Evolutionary conservation across 1,284 basidiomycete genomes (phyloP), one percentile per base, ranked within the genome.

Genomic region (Meira miltonrushii): DNA sequence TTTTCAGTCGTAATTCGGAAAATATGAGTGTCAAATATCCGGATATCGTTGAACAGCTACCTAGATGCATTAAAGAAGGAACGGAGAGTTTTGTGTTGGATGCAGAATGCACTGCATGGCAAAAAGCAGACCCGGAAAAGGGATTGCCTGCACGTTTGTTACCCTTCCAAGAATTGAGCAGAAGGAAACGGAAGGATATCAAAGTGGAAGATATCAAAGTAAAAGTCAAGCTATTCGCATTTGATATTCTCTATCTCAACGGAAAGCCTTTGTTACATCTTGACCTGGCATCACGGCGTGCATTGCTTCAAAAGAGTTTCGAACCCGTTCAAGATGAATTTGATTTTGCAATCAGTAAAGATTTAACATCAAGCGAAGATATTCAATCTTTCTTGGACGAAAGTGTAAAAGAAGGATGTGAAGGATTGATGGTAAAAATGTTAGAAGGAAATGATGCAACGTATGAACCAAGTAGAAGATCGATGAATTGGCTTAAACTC

Each of bases 11-110:
- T 54, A 99, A 99, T 79, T 95, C 92, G 39, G 95, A 99, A 79
- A 92, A 99, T 76, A 99, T 98, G 95, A 93, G 89, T 78, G 92
- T 92, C 76, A 99, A 98, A 78, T 98, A 98, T 80, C 95, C 94
- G 0, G 95, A 99, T 81, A 82, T 99, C 13, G 86, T 97, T 15
- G 90, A 92, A 69, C 92, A 97, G 75, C 82, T 97, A 38, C 92
- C 93, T 1, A 83, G 84, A 50, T 92, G 67, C 57, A 63, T 74
- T 74, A 84, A 67, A 43, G 67, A 87, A 4, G 82, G 81, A 4
- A 90, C 88, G 1, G 85, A 85, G 61, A 90, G 90, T 0, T 95
- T 98, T 76, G 91, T 98, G 8, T 81, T 98, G 57, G 95, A 99
- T 78, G 87, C 92, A 4, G 95, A 99, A 78, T 92, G 92, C 8